Base-by-base conservation (phyloP, 768 basidiomycete genomes). In the Infundibulicybe gibba region DNA sequence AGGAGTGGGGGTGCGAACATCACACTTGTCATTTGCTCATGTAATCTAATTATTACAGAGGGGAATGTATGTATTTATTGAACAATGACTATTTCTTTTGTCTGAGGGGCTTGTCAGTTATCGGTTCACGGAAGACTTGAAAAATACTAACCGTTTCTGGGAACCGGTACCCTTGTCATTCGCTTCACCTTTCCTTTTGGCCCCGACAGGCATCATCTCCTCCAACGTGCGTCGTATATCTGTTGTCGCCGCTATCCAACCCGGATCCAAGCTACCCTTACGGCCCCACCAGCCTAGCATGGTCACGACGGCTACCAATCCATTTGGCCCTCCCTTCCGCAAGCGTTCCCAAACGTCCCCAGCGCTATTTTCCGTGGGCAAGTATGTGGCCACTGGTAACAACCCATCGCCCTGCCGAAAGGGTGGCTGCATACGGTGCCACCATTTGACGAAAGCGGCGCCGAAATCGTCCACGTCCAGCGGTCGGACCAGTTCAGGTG, bases 381-480 rank as follows among this genome's bases (percentile, higher is more conserved):
- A 3, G 10, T 38, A 38, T 10, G 17, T 38, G 35, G 35, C 35
- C n/a, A 19, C 4, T 10, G 35, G 35, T 38, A 38, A 19, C 35
- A 38, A 10, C 17, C 10, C 35, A 10, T 19, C 10, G 17, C 35
- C 10, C 3, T 10, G 35, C 3, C 43, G 47, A 35, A 47, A 49
- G n/a, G 40, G 33, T 10, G 49, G 54, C 21, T 56, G 51, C 19
- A 56, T 56, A 2, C 12, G 6, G 32, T 49, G 43, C 52, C 55
- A 56, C 52, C 55, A 56, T 16, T 46, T 51, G 14, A 53, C 44
- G 5, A 53, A 12, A 6, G 46, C 50, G 0, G 47, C 16, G 13
- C 54, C 49, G 40, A 56, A 53, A 14, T 25, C 25, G 25, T 25
- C 25, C 25, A 25, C 25, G 8, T 25, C 25, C 25, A 8, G 8